Conservation (phyloP, 495 filamentous ascomycete species). For the Annulohypoxylon bovei region DNA sequence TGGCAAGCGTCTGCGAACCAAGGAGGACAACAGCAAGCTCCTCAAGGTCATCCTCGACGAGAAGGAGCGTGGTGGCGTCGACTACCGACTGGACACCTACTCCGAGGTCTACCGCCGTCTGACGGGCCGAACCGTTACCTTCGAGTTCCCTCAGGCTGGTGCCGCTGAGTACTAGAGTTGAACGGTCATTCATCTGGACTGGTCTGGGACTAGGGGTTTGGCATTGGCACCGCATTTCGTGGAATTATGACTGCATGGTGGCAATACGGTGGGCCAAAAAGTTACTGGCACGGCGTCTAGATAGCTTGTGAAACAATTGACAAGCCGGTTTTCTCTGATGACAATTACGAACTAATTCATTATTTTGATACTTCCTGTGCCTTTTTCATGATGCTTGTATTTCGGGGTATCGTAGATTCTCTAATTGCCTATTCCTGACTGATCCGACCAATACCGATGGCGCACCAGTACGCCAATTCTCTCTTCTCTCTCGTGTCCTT, state of each 20-base stretch:
- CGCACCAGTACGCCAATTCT: conserved; percentile 95
- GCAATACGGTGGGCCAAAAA: conserved; percentile 35
- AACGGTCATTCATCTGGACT: conserved; percentile 21
- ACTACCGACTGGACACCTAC: conserved; percentile 99
- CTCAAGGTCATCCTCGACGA: conserved; percentile 98
- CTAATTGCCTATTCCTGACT: conserved; percentile 47
- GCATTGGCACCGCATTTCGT: conserved; percentile 24
- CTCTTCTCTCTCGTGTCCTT: conserved; percentile 63
- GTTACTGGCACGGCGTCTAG: conserved; percentile 42
- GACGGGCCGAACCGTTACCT: conserved; percentile 91
- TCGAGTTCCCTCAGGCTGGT: conserved; percentile 94
- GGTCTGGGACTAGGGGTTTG: conserved; percentile 27
- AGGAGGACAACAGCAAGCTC: conserved; percentile 96
- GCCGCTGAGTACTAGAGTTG: conserved; percentile 76
- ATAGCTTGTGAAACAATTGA: conserved; percentile 40
- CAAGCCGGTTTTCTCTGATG: conserved; percentile 36
- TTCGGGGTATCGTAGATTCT: conserved; percentile 47
- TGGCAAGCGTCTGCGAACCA: conserved; percentile 94
- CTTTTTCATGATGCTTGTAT: not conserved
- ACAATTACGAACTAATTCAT: conserved; percentile 25
- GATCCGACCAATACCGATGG: conserved; percentile 86
- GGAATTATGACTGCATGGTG: conserved; percentile 36
- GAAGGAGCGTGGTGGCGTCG: conserved; percentile 98
- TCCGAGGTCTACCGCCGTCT: conserved; percentile 96
- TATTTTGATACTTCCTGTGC: conserved; percentile 5